A percentile compares a stretch with the other conserved stretches of the same genome.
These are phyloP conservation scores for Trametes hirsuta DNA, from an alignment of 1,284 basidiomycete species.

Conservation along the genomic window DNA sequence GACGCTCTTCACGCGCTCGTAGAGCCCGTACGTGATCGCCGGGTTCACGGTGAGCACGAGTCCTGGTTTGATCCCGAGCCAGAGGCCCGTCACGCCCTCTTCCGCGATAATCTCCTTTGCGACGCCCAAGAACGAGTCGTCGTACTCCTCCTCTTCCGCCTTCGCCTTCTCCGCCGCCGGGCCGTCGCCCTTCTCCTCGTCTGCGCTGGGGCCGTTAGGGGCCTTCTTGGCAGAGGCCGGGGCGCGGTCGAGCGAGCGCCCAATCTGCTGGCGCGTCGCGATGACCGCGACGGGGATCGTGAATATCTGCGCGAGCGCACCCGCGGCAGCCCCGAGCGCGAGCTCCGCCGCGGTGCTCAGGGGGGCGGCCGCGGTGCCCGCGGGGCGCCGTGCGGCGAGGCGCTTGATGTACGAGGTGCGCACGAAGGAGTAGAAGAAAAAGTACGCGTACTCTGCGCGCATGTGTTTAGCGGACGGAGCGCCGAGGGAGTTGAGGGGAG, in stretches of 20 bases:
- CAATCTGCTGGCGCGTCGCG: conserved; percentile 95
- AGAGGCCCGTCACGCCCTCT: conserved; percentile 90
- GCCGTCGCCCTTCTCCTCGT: conserved; percentile 11
- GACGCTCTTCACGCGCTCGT: conserved; percentile 87
- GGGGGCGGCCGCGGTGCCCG: conserved; percentile 58
- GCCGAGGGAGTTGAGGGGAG: neutral
- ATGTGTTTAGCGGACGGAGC: neutral
- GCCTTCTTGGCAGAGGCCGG: conserved; percentile 12
- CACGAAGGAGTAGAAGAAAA: conserved; percentile 97
- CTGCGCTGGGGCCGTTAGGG: conserved; percentile 7
- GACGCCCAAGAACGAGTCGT: conserved; percentile 79
- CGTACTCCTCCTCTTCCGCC: conserved; percentile 38
- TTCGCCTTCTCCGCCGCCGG: conserved; percentile 8
- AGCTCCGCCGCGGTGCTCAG: conserved; percentile 86
- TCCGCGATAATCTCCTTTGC: conserved; percentile 90
- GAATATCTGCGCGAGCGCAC: conserved; percentile 95
- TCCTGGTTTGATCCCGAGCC: conserved; percentile 93
- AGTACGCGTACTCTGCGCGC: conserved; percentile 92
- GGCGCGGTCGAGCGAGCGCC: conserved; percentile 40
- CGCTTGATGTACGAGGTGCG: conserved; percentile 82
- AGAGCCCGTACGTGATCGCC: conserved; percentile 97
- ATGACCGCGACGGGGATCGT: conserved; percentile 98
- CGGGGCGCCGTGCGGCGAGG: conserved; percentile 54
- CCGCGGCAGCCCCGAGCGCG: conserved; percentile 88
- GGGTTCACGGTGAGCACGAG: conserved; percentile 96